Percentiles rank a stretch among this genome's conserved stretches.
Evolutionary conservation across 306 rosid genomes (phyloP).

Genomic region (Parietaria judaica): DNA sequence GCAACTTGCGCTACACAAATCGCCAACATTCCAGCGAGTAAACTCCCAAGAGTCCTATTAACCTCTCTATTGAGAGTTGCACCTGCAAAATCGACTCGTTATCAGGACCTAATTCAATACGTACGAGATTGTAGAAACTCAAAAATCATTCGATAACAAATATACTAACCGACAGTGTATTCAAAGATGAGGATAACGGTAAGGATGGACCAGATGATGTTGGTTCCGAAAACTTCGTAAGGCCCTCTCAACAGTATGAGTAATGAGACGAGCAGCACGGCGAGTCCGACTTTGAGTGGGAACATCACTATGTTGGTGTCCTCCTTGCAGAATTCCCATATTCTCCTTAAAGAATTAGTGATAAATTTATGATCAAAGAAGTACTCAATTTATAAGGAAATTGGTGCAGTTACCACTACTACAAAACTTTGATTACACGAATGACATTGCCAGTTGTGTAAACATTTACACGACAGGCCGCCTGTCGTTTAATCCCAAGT

Average conservation of each 20-base stretch:
- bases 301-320: constrained; percentile 46
- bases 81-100: constrained; percentile 30
- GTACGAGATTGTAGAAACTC: neutral
- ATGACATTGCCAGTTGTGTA: neutral
- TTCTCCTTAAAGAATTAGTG: constrained; percentile 13
- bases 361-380: constrained; percentile 4
- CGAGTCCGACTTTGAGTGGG: constrained; percentile 62
- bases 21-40: constrained; percentile 61
- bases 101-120: neutral
- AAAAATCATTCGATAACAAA: neutral
- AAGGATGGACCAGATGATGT: constrained; percentile 70
- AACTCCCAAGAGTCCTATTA: constrained; percentile 59
- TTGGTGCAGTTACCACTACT: neutral
- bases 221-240: constrained; percentile 49
- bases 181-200: constrained; percentile 68
- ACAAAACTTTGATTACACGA: constrained; percentile 20
- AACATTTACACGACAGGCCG: constrained; percentile 25
- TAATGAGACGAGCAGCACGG: constrained; percentile 55
- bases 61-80: constrained; percentile 65
- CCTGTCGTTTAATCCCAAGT: neutral
- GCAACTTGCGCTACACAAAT: constrained; percentile 47
- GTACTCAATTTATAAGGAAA: constrained; percentile 22
- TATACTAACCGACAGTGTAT: constrained; percentile 56
- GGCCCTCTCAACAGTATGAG: constrained; percentile 56
- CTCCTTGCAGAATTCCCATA: constrained; percentile 44